Evolutionary conservation across 768 basidiomycete species (phyloP).

Genomic region (Kwoniella bestiolae): DNA sequence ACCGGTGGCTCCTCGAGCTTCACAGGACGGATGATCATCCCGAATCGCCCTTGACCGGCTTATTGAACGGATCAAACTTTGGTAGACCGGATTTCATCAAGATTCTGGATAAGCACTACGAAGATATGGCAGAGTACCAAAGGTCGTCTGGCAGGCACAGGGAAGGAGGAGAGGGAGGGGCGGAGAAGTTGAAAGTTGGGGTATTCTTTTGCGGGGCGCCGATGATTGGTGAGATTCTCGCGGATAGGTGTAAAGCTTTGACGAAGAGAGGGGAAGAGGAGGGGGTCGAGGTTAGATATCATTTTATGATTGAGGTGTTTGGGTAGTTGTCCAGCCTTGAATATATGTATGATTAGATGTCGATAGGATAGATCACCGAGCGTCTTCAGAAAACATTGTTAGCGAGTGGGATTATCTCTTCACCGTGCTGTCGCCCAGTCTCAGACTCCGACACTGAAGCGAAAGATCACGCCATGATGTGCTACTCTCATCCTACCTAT

Average conservation of each 20-base stretch:
- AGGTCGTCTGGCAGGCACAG: conserved; percentile 1
- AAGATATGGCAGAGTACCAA: conserved; percentile 30
- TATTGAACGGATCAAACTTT: conserved; percentile 33
- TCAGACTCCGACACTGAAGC: too few species aligned
- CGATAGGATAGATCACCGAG: too few species aligned
- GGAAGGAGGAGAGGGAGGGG: not conserved
- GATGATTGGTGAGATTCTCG: conserved; percentile 34
- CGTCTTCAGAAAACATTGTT: too few species aligned
- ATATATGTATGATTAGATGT: too few species aligned
- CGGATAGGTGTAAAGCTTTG: conserved; percentile 32
- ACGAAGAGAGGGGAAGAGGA: conserved; percentile 25
- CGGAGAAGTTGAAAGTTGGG: conserved; percentile 34
- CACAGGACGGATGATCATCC: conserved; percentile 34
- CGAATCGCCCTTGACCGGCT: conserved; percentile 30
- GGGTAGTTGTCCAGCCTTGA: not conserved
- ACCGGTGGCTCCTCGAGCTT: conserved; percentile 34
- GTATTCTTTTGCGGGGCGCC: conserved; percentile 40
- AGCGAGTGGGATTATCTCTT: too few species aligned
- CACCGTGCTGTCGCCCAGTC: too few species aligned
- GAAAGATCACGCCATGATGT: too few species aligned
- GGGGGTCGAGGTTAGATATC: conserved; percentile 29
- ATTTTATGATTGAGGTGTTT: conserved; percentile 39
- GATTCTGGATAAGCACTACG: conserved; percentile 36
- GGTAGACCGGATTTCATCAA: conserved; percentile 37
- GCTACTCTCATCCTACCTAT: too few species aligned